Percentiles rank a stretch among this genome's conserved stretches.
phyloP scores from a whole-genome alignment of 2,329 filamentous ascomycete genomes.

The Neophaeococcomyces aloes region DNA sequence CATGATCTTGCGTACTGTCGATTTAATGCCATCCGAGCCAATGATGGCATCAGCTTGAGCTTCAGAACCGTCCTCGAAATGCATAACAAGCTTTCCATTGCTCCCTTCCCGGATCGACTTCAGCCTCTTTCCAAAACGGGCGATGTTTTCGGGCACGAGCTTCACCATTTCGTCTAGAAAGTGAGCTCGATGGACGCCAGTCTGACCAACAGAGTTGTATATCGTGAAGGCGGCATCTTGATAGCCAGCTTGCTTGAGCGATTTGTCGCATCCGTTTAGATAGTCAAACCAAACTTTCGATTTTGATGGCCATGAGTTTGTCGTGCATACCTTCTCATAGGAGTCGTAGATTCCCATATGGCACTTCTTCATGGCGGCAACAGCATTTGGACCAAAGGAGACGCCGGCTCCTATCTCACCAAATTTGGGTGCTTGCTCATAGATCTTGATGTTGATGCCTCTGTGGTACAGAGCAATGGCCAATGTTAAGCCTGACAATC shows the following conservation, averaged over 20 bases:
- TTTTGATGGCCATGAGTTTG: slow-evolving; percentile 26
- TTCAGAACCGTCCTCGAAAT: slow-evolving; percentile 35
- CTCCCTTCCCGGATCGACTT: slow-evolving; percentile 17
- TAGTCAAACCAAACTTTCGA: slow-evolving; percentile 35
- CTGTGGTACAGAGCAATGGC: slow-evolving; percentile 21
- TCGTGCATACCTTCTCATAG: slow-evolving; percentile 29
- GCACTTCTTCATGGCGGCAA: slow-evolving; percentile 38
- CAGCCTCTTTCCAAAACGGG: slow-evolving; percentile 34
- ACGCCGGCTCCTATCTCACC: slow-evolving; percentile 45
- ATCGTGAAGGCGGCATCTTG: slow-evolving; percentile 33
- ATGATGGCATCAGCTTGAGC: slow-evolving; percentile 35
- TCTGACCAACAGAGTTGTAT: slow-evolving; percentile 24
- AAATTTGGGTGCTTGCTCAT: slow-evolving; percentile 40
- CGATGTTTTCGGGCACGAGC: slow-evolving; percentile 34
- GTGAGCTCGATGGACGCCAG: slow-evolving; percentile 37
- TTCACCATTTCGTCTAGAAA: slow-evolving; percentile 41
- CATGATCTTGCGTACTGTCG: slow-evolving; percentile 42
- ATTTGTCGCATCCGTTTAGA: slow-evolving; percentile 26
- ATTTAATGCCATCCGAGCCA: slow-evolving; percentile 56
- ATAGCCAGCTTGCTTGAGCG: slow-evolving; percentile 21
- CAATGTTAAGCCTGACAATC: slow-evolving; percentile 4
- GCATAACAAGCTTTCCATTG: slow-evolving; percentile 26
- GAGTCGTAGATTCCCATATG: slow-evolving; percentile 31
- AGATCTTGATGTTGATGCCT: slow-evolving; percentile 25
- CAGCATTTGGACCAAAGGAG: slow-evolving; percentile 39